phyloP scores from a whole-genome alignment of 2,329 filamentous ascomycete genomes.

The Sporothrix globosa region DNA sequence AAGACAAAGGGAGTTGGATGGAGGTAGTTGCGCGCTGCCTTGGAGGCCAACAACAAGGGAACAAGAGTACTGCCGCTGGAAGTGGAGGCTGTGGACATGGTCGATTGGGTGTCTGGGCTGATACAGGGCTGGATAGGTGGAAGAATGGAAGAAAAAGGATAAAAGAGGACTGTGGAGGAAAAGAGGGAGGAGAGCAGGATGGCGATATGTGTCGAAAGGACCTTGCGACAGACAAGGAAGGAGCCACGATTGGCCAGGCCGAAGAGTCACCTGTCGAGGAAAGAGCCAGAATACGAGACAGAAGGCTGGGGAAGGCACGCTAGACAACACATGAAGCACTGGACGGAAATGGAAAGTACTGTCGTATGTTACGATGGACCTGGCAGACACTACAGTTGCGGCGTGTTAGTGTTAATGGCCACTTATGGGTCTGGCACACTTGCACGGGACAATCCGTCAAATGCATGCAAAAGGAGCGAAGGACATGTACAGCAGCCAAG shows the following conservation, averaged over 20 bases:
- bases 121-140: conserved; percentile 9
- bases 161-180: not conserved
- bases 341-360: not conserved
- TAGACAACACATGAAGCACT: not conserved
- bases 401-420: too few species aligned
- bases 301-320: conserved; percentile 14
- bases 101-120: not conserved
- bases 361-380: not conserved
- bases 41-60: conserved; percentile 14
- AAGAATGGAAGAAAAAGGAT: not conserved
- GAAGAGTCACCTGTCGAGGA: not conserved
- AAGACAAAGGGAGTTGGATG: not conserved
- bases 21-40: not conserved
- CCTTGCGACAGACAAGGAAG: not conserved
- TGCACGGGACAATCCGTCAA: too few species aligned
- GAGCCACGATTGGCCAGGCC: not conserved
- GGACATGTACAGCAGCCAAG: not conserved
- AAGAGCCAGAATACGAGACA: conserved; percentile 13
- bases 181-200: not conserved
- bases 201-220: not conserved
- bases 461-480: too few species aligned
- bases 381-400: not conserved
- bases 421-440: too few species aligned
- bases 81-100: not conserved
- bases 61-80: not conserved